Base-by-base conservation (phyloP, 345 rosid genomes). In the Melaleuca alternifolia region DNA sequence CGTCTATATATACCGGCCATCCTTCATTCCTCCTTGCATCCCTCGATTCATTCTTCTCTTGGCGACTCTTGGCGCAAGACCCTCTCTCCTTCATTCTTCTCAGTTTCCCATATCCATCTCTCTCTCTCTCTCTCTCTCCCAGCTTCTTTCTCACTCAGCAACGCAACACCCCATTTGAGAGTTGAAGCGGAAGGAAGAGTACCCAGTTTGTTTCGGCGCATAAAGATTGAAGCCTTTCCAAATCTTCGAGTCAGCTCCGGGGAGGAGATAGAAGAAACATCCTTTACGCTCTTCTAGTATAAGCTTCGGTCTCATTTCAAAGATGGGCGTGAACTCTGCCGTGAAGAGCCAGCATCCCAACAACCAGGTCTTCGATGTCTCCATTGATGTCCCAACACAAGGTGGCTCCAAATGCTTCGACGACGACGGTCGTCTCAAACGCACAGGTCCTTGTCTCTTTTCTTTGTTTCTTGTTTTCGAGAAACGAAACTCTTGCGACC, bases 361-460 rank as follows among this genome's bases (percentile, higher is more conserved):
- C 48, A 84, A 85, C 85, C 92, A 89, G 54, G 90, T 52, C 54
- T 91, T 91, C 54, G 86, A 87, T 85, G 57, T 93, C 76, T 85
- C 95, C 87, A 30, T 90, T 7, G 93, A 89, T 86, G 86, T 84
- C 86, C 90, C 76, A 23, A 84, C 89, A 10, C 89, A 87, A 83
- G 85, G 61, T 13, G 97, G 90, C 82, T 92, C 96, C 87, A 87
- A 93, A 46, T 89, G 87, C 89, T 93, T 91, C 54, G 98, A 97
- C 52, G 98, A 96, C 28, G 99, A 96, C 11, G 95, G 96, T 3
- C 94, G 91, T 50, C 91, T 62, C 83, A 94, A 90, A 88, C 86
- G 99, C 89, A 93, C 95, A 83, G 98, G 99, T 95, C 88, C 52
- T 18, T 48, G 30, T 41, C 37, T 24, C 53, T 16, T 12, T 15